Base-by-base conservation (phyloP, 805 yeast species). In the Diddensiella santjacobensis region DNA sequence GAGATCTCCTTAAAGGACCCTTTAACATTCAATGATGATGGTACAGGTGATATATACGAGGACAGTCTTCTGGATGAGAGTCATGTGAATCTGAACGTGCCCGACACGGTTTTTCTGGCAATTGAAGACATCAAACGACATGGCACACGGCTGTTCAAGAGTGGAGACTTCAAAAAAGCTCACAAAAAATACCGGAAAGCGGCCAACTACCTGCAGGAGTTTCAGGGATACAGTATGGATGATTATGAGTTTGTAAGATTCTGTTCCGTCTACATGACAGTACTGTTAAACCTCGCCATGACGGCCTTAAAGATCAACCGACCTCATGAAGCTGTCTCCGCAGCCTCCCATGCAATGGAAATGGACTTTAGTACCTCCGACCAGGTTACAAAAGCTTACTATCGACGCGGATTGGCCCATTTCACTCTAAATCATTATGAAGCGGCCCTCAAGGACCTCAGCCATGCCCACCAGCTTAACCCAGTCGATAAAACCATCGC, bases 31-130 rank as follows among this genome's bases (percentile, higher is more conserved):
- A 64, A 72, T 47, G 96, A 87, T 49, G 96, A 88, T 62, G 90
- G 87, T 17, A 83, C 87, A 19, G 96, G 96, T 40, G 97, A 90
- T 65, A 68, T 73, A 33, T 88, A 81, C 65, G 96, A 87, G 58
- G 90, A 82, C 40, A 71, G 73, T 17, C 71, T 89, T 45, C 83
- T 77, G 23, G 96, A 86, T 62, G 93, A 90, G 64, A 79, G 78
- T 48, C 71, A 70, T 41, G 23, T 48, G 5, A 44, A 48, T 39
- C 75, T 87, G 42, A 83, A 84, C 59, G 55, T 74, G 22, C 71
- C 54, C 11, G 58, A 74, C 17, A 68, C 78, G 29, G 81, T 87
- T n/a, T 80, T 77, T 39, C 70, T 81, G 4, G 95, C 87, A 2
- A 80, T 84, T 24, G 72, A 71, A 35, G 67, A 71, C 22, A 75